A percentile compares a stretch with the other conserved stretches of the same genome.
Evolutionary conservation across 2,329 filamentous ascomycete species (phyloP).

Genomic region (Dactylellina drechsleri): DNA sequence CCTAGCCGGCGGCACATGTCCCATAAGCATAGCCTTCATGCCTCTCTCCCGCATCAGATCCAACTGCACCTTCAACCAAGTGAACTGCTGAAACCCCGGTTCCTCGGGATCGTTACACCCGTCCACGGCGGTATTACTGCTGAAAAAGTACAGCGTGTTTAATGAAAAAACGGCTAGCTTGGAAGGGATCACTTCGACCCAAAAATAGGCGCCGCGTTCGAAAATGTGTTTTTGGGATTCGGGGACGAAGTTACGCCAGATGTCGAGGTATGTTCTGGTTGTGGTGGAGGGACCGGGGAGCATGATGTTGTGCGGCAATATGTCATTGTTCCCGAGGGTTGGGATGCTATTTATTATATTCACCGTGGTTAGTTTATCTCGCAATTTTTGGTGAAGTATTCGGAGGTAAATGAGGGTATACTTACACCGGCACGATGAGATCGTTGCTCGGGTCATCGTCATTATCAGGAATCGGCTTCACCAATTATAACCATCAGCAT

Average conservation of each 20-base stretch:
- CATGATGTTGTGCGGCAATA: conserved; percentile 96
- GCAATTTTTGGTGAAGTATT: not conserved
- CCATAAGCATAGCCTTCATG: conserved; percentile 94
- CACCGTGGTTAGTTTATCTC: not conserved
- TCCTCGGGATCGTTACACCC: conserved; percentile 82
- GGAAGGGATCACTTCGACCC: conserved; percentile 86
- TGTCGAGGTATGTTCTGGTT: conserved; percentile 77
- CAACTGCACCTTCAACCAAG: conserved; percentile 92
- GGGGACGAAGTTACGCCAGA: conserved; percentile 89
- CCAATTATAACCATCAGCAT: conserved; percentile 32
- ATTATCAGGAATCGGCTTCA: conserved; percentile 56
- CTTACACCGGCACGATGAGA: conserved; percentile 71
- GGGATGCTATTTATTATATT: conserved; percentile 71
- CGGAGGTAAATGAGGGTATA: not conserved
- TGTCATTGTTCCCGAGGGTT: conserved; percentile 96
- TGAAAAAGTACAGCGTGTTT: conserved; percentile 96
- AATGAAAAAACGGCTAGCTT: conserved; percentile 88
- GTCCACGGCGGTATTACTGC: conserved; percentile 90
- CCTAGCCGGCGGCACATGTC: conserved; percentile 90
- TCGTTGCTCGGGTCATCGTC: conserved; percentile 68
- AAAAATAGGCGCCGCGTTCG: conserved; percentile 92
- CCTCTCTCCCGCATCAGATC: conserved; percentile 81
- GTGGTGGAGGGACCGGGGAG: conserved; percentile 84
- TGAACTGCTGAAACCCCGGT: conserved; percentile 92
- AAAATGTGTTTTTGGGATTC: conserved; percentile 92